Evolutionary conservation across 345 rosid species (phyloP).

Genomic region (Syzygium aromaticum): DNA sequence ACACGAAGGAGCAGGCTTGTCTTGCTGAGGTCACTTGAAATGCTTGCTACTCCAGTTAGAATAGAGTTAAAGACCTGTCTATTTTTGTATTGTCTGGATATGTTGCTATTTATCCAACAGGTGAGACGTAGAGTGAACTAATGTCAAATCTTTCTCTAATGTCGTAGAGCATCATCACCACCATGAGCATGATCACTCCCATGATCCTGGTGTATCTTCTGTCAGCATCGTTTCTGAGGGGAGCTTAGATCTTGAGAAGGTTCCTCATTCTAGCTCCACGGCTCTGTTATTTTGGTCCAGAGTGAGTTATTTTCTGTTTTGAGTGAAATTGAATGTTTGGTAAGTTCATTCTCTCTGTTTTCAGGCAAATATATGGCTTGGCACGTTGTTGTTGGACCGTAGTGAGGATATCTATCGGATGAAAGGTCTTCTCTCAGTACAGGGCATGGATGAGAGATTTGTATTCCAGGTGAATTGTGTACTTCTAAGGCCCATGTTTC

Average conservation of each 20-base stretch:
- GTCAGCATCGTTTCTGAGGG: slow-evolving; percentile 95
- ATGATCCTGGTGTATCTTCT: slow-evolving; percentile 94
- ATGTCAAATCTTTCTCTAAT: slow-evolving; percentile 1
- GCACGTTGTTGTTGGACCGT: slow-evolving; percentile 72
- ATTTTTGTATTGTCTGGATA: not conserved
- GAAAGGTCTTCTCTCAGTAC: slow-evolving; percentile 89
- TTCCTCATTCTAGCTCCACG: not conserved
- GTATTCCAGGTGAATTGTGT: slow-evolving; percentile 65
- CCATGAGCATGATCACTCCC: slow-evolving; percentile 82
- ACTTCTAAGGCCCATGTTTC: not conserved
- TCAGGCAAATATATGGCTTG: slow-evolving; percentile 94
- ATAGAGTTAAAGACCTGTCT: not conserved
- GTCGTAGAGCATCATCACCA: slow-evolving; percentile 68
- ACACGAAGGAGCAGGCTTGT: not conserved
- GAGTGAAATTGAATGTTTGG: not conserved
- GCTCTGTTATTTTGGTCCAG: not conserved
- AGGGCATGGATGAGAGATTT: slow-evolving; percentile 79
- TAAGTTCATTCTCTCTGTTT: not conserved
- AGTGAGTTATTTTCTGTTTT: not conserved
- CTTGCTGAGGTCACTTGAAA: not conserved
- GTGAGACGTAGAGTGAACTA: not conserved
- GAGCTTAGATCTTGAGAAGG: slow-evolving; percentile 93
- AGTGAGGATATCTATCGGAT: slow-evolving; percentile 93
- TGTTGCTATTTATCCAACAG: not conserved
- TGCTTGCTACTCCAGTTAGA: not conserved